Conservation (phyloP, 306 rosid genomes). For the Gynostemma pentaphyllum region DNA sequence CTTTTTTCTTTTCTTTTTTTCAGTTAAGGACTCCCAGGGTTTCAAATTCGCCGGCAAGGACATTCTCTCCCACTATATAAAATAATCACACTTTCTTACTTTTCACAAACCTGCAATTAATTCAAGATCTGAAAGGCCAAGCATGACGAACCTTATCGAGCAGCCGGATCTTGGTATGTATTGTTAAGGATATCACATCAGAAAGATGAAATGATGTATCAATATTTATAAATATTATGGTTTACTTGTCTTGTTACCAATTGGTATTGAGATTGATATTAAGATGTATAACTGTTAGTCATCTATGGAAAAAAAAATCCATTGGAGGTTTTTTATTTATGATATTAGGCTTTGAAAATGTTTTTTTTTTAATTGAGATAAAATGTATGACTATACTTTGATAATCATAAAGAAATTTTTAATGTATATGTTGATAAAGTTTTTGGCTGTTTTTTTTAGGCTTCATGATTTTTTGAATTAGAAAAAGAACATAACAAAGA, state of each 20-base stretch:
- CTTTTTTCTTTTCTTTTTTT: neutral
- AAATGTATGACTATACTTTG: no score
- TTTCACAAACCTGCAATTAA: neutral
- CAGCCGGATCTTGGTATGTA: constrained; percentile 35
- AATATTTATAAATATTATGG: no score
- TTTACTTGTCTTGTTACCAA: no score
- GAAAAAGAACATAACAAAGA: neutral
- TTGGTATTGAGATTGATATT: no score
- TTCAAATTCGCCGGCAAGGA: constrained; percentile 1
- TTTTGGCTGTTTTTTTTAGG: neutral
- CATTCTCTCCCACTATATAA: constrained; percentile 21
- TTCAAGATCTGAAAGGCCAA: constrained; percentile 17
- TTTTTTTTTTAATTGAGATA: neutral
- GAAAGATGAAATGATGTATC: no score
- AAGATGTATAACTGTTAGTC: no score
- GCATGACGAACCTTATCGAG: constrained; percentile 44
- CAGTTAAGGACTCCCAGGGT: constrained; percentile 2
- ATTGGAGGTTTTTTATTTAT: no score
- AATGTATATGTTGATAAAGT: no score
- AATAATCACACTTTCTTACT: neutral
- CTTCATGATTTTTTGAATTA: neutral
- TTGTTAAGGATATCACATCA: no score
- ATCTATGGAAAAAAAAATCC: no score
- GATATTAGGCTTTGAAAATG: neutral
- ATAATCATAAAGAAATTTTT: no score